Evolutionary conservation across 495 filamentous ascomycete species (phyloP).

Genomic region (Penicillium steckii): DNA sequence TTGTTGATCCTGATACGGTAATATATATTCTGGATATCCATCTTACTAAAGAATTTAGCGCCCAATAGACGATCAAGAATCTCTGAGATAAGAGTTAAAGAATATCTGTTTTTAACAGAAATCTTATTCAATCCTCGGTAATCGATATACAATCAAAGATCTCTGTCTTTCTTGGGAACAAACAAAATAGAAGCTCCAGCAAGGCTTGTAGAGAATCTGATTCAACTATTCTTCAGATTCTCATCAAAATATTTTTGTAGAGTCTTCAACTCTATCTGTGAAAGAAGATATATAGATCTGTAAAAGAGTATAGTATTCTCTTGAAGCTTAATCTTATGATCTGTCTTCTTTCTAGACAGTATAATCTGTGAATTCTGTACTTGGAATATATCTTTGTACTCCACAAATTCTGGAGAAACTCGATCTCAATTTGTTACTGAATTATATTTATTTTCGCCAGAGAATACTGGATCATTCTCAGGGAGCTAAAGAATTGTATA

Average conservation of each 20-base stretch:
- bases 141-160: not conserved
- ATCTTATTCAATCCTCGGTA: not conserved
- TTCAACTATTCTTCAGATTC: not conserved
- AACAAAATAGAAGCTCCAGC: not conserved
- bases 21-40: constrained; percentile 8
- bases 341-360: too few species aligned
- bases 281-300: not conserved
- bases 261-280: not conserved
- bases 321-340: not conserved
- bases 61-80: constrained; percentile 2
- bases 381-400: not conserved
- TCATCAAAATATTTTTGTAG: not conserved
- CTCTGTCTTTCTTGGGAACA: not conserved
- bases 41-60: constrained; percentile 1
- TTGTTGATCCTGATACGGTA: constrained; percentile 4
- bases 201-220: not conserved
- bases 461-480: too few species aligned
- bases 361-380: not conserved
- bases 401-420: not conserved
- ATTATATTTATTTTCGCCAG: too few species aligned
- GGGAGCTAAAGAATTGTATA: too few species aligned
- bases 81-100: constrained; percentile 7
- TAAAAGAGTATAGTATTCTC: not conserved
- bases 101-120: not conserved
- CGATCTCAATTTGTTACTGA: too few species aligned